A percentile compares a stretch with the other conserved stretches of the same genome.
phyloP scores from a whole-genome alignment of 164 flowering plant genomes.

The Aristolochia fimbriata region DNA sequence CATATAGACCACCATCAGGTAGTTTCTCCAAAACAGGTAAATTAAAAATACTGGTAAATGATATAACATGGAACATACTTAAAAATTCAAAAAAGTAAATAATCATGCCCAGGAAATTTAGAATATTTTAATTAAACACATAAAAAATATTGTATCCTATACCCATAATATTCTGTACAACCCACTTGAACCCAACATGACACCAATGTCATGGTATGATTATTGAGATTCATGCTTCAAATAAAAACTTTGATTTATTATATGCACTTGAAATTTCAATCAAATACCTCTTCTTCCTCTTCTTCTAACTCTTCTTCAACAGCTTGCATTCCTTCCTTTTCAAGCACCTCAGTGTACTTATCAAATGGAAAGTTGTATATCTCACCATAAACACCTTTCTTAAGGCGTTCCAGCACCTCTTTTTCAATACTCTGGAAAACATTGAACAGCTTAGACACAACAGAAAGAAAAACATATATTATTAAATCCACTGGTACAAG shows the following conservation, averaged over 20 bases:
- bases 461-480: neutral
- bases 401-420: conserved; percentile 73
- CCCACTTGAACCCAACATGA: no score
- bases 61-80: neutral
- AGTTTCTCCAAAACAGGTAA: neutral
- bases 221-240: neutral
- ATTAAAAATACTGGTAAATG: neutral
- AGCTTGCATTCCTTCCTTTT: conserved; percentile 22
- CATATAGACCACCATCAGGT: neutral
- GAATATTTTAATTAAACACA: no score
- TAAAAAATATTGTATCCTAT: no score
- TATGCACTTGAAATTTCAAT: neutral
- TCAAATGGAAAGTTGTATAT: conserved; percentile 57
- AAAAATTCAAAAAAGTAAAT: neutral
- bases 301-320: conserved; percentile 12
- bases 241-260: no score
- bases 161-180: no score
- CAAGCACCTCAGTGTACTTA: conserved; percentile 38
- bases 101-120: neutral
- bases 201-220: neutral
- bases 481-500: neutral
- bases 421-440: conserved; percentile 63
- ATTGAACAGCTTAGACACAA: neutral
- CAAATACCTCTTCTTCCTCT: conserved; percentile 33
- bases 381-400: conserved; percentile 59